phyloP scores from a whole-genome alignment of 108 stramenopile genomes.

The Parmales sp. region DNA sequence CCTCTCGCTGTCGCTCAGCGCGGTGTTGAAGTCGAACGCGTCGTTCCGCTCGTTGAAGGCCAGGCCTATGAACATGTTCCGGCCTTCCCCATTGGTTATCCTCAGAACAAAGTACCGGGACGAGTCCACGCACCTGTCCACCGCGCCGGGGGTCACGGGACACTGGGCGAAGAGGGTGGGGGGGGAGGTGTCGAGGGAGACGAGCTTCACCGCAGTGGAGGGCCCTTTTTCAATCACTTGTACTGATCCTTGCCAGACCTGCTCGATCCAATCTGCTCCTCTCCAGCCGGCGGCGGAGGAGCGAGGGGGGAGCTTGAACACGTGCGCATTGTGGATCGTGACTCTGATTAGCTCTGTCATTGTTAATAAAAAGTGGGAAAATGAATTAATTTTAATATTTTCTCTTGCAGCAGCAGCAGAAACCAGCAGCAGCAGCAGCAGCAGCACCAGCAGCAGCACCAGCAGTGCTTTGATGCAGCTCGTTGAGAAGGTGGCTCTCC shows the following conservation, averaged over 20 bases:
- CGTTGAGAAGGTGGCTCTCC: too few species aligned
- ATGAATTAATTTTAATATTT: neutral
- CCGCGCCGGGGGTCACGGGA: slow-evolving; percentile 57
- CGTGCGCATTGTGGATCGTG: slow-evolving; percentile 68
- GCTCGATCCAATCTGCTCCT: slow-evolving; percentile 74
- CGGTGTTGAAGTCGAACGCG: slow-evolving; percentile 96
- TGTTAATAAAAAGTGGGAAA: neutral
- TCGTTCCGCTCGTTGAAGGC: slow-evolving; percentile 95
- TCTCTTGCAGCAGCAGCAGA: too few species aligned
- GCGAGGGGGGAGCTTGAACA: slow-evolving; percentile 71
- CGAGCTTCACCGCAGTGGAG: slow-evolving; percentile 60
- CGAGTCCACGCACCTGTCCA: slow-evolving; percentile 78
- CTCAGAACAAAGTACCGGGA: slow-evolving; percentile 80
- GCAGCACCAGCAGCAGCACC: too few species aligned
- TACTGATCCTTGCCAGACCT: slow-evolving; percentile 58
- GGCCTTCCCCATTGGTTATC: slow-evolving; percentile 81
- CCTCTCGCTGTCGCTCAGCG: slow-evolving; percentile 72
- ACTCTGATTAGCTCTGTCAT: slow-evolving; percentile 60
- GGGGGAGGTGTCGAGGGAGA: slow-evolving; percentile 44
- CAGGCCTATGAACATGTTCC: slow-evolving; percentile 91
- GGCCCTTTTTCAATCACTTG: slow-evolving; percentile 77
- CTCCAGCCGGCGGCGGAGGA: slow-evolving; percentile 70
- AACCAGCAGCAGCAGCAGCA: too few species aligned
- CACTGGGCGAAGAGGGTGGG: slow-evolving; percentile 82
- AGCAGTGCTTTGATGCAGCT: too few species aligned